These are phyloP conservation scores for Cercospora zeina DNA, from an alignment of 2,329 filamentous ascomycete genomes.

Conservation along the genomic window DNA sequence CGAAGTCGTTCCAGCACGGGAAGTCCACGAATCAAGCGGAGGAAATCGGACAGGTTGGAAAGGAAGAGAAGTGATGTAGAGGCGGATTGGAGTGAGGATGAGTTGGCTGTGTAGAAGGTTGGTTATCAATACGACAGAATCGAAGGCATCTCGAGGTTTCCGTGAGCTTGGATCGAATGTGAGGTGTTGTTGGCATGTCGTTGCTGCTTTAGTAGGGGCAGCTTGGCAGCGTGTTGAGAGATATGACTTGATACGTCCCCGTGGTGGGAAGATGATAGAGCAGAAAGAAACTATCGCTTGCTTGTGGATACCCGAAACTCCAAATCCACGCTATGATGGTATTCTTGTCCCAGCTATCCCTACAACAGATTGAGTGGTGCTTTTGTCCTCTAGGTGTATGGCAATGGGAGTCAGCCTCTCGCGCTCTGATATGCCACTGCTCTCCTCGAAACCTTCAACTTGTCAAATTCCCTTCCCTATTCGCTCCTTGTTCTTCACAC, in stretches of 20 bases:
- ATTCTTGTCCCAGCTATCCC: neutral
- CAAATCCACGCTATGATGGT: neutral
- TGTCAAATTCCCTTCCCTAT: too few species aligned
- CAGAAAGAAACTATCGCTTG: too few species aligned
- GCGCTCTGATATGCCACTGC: too few species aligned
- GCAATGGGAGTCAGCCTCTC: neutral
- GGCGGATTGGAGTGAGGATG: slow-evolving; percentile 14
- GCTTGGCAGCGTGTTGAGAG: too few species aligned
- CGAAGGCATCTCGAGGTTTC: neutral
- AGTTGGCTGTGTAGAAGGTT: slow-evolving; percentile 6
- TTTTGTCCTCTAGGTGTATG: neutral
- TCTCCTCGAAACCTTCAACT: too few species aligned
- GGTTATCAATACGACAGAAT: neutral
- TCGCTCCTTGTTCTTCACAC: neutral
- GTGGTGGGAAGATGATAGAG: too few species aligned
- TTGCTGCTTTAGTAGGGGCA: too few species aligned
- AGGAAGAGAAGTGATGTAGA: neutral
- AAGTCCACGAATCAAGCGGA: neutral
- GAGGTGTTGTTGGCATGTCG: neutral
- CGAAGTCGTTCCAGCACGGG: neutral
- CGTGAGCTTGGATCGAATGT: neutral
- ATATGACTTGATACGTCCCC: too few species aligned
- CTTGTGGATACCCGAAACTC: too few species aligned
- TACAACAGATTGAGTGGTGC: neutral
- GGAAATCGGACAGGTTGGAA: slow-evolving; percentile 1